Percentiles rank a stretch among this genome's conserved stretches.
Conservation (phyloP, 208 protist genomes). For the Herpetomonas tarakana region DNA sequence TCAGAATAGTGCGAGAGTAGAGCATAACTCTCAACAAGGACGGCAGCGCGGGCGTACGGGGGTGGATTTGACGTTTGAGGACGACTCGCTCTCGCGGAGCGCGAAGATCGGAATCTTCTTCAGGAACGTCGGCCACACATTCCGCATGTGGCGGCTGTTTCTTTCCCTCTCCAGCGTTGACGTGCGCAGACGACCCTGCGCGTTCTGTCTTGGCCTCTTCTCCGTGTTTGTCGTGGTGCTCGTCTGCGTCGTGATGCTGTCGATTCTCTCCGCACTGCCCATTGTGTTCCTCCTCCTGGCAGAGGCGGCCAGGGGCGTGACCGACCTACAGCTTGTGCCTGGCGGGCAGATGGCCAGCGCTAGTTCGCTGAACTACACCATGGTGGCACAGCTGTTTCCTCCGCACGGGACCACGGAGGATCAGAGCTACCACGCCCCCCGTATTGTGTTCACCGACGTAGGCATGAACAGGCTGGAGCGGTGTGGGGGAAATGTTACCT, state of each 20-base stretch:
- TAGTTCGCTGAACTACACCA: slow-evolving; percentile 50
- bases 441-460: slow-evolving; percentile 7
- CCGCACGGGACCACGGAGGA: slow-evolving; percentile 2
- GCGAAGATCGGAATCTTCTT: neutral
- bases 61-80: slow-evolving; percentile 24
- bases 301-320: slow-evolving; percentile 33
- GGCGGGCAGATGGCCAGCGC: slow-evolving; percentile 26
- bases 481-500: neutral
- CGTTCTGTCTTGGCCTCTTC: slow-evolving; percentile 63
- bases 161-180: slow-evolving; percentile 34
- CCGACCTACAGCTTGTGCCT: slow-evolving; percentile 43
- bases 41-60: slow-evolving; percentile 6
- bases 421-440: slow-evolving; percentile 29
- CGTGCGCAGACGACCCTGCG: slow-evolving; percentile 36
- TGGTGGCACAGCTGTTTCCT: slow-evolving; percentile 18
- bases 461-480: neutral
- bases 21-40: neutral
- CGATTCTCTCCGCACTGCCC: slow-evolving; percentile 54
- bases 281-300: slow-evolving; percentile 65
- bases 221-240: slow-evolving; percentile 69
- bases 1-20: too few species aligned
- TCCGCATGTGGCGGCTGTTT: slow-evolving; percentile 34
- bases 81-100: neutral
- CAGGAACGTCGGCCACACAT: slow-evolving; percentile 19
- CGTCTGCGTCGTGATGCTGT: slow-evolving; percentile 56